phyloP scores from a whole-genome alignment of 306 rosid genomes.

The Trifolium repens region DNA sequence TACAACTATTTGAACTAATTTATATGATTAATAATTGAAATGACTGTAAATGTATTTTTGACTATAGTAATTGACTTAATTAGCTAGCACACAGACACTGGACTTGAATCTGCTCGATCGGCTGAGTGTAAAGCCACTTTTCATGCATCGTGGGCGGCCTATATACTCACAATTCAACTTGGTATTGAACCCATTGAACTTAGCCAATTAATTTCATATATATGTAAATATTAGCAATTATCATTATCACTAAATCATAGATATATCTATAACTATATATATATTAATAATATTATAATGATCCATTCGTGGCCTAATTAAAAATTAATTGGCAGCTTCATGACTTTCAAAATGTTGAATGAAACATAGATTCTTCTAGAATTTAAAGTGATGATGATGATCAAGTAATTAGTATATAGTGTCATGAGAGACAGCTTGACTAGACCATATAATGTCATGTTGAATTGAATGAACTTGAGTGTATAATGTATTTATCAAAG shows the following conservation, averaged over 20 bases:
- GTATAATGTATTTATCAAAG: neutral
- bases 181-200: conserved; percentile 9
- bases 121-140: conserved; percentile 25
- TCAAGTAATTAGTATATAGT: neutral
- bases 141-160: conserved; percentile 47
- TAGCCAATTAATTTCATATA: neutral
- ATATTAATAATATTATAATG: neutral
- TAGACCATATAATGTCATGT: neutral
- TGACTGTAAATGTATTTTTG: too few species aligned
- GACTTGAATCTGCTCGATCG: neutral
- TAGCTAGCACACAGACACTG: too few species aligned
- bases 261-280: neutral
- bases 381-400: conserved; percentile 3
- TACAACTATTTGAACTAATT: too few species aligned
- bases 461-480: conserved; percentile 25
- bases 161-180: conserved; percentile 23
- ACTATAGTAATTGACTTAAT: too few species aligned
- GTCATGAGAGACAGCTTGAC: conserved; percentile 25
- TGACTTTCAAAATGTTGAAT: conserved; percentile 50
- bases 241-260: neutral
- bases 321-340: conserved; percentile 40
- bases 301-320: conserved; percentile 23
- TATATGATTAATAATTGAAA: too few species aligned
- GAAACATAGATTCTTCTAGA: conserved; percentile 18
- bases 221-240: neutral